Percentiles rank a stretch among this genome's conserved stretches.
phyloP scores from a whole-genome alignment of 768 basidiomycete species.

The Mycena floridula region DNA sequence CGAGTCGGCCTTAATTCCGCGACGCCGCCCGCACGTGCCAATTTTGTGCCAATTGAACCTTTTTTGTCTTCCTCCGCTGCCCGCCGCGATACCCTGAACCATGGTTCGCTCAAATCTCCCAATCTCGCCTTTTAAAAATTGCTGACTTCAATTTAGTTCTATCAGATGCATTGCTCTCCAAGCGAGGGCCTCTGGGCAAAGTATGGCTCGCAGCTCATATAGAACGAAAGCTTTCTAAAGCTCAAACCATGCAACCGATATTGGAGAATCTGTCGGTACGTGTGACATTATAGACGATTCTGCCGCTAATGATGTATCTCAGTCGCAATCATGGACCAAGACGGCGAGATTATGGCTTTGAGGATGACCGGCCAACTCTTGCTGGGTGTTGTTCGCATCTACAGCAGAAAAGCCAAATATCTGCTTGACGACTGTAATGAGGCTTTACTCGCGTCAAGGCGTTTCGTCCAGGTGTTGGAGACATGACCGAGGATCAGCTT shows the following conservation, averaged over 20 bases:
- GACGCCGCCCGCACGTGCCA: too few species aligned
- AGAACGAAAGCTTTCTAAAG: slow-evolving; percentile 96
- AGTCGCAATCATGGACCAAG: slow-evolving; percentile 94
- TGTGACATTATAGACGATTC: slow-evolving; percentile 6
- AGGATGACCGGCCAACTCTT: slow-evolving; percentile 95
- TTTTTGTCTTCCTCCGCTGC: neutral
- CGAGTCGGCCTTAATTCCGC: too few species aligned
- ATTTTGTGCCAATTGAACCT: too few species aligned
- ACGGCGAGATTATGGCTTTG: slow-evolving; percentile 89
- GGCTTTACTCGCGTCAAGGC: slow-evolving; percentile 73
- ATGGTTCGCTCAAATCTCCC: slow-evolving; percentile 19
- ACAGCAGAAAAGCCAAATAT: slow-evolving; percentile 97
- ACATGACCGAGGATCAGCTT: slow-evolving; percentile 93
- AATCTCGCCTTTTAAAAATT: neutral
- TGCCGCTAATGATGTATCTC: slow-evolving; percentile 1
- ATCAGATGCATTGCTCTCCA: slow-evolving; percentile 92
- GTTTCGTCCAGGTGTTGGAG: slow-evolving; percentile 91
- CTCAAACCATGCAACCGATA: slow-evolving; percentile 93
- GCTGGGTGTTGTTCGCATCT: slow-evolving; percentile 95
- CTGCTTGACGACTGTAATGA: slow-evolving; percentile 97
- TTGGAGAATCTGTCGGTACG: slow-evolving; percentile 88
- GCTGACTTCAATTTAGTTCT: slow-evolving; percentile 50
- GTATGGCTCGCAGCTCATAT: slow-evolving; percentile 99
- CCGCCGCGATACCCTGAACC: slow-evolving; percentile 12
- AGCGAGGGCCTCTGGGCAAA: slow-evolving; percentile 89